Evolutionary conservation across 495 filamentous ascomycete species (phyloP), one percentile per base, ranked within the genome.

Genomic region (Evernia prunastri): DNA sequence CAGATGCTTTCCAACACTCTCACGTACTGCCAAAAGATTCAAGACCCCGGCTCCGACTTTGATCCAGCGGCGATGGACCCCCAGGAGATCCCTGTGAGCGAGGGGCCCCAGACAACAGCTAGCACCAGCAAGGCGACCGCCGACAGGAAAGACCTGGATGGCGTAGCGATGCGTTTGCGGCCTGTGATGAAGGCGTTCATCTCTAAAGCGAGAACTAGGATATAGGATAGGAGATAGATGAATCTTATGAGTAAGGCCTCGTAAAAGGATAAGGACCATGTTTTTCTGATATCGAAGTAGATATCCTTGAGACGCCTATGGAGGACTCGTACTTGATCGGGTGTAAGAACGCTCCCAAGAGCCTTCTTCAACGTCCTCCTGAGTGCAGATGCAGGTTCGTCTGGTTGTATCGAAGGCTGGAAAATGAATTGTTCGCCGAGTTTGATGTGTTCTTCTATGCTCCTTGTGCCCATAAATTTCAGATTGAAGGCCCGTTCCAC

Each of bases 221-320:
- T 27, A 27, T 36, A 49, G 17, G 58, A 60, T 0, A 49, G 0
- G 27, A 49, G 25, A 40, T 47, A 60, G 58, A 60, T 18, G 40
- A 47, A 60, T 8, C 58, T 45, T 29, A 60, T 49, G 8, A 60
- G 37, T 43, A 49, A n/a, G 42, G 39, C 58, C n/a, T 60, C 39
- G 13, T 10, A 23, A 40, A 49, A 60, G 15, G 58, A 31, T 25
- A 60, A 12, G 17, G 58, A 49, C 58, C 40, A 49, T 2, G n/a
- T 4, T 33, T 35, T 20, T 39, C 11, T 0, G 29, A 49, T 43
- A 5, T n/a, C 25, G 17, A 12, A 4, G 31, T 33, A 23, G 23
- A 18, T 37, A n/a, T 0, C 0, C 20, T 4, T 20, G 0, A 15
- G 13, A 15, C 5, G 58, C 18, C 7, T 4, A n/a, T 10, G n/a